phyloP scores from a whole-genome alignment of 441 rosid species.

The Omphalea diandra region DNA sequence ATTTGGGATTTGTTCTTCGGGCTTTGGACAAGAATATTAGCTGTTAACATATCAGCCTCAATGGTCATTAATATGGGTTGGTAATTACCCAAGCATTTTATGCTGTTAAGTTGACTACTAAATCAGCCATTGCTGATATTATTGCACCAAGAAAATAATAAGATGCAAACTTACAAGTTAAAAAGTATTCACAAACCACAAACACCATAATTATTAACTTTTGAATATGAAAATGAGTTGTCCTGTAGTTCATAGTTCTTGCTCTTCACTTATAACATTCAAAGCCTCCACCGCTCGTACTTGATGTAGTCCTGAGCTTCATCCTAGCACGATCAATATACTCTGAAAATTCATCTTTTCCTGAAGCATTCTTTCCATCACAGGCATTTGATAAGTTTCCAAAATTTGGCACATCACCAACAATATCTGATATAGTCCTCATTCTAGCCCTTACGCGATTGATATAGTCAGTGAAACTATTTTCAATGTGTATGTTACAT shows the following conservation, averaged over 20 bases:
- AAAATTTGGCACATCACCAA: background rate
- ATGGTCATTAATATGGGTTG: too few relatives aligned
- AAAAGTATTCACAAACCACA: background rate
- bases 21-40: too few relatives aligned
- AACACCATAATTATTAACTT: background rate
- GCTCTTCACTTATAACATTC: background rate
- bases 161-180: background rate
- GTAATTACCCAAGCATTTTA: too few relatives aligned
- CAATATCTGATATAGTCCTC: conserved; percentile 6
- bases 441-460: conserved; percentile 2
- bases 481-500: background rate
- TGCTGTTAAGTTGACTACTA: too few relatives aligned
- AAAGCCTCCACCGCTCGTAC: background rate
- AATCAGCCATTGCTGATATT: background rate
- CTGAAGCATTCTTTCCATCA: background rate
- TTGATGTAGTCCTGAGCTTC: conserved; percentile 14
- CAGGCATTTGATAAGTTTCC: background rate
- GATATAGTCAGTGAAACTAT: conserved; percentile 5
- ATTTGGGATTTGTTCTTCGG: too few relatives aligned
- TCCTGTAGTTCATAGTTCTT: background rate
- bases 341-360: conserved; percentile 12
- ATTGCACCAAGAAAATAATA: background rate
- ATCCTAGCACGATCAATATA: conserved; percentile 8
- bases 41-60: too few relatives aligned
- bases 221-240: background rate